These are phyloP conservation scores for Syncephalastrum racemosum DNA, from an alignment of 371 early-diverging fungal species.

Conservation along the genomic window DNA sequence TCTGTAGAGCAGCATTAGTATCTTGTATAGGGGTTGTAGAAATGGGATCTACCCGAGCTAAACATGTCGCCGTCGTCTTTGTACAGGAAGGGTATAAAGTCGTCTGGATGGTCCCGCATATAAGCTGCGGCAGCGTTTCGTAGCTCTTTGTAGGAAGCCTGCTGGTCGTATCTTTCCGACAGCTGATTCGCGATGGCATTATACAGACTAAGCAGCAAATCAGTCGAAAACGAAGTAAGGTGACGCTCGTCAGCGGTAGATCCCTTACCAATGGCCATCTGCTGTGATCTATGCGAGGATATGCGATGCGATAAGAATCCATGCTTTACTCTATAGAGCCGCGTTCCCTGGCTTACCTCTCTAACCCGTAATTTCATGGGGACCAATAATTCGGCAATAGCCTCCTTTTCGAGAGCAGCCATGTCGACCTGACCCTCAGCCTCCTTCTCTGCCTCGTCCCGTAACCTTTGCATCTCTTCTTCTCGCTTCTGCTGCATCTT, in stretches of 20 bases:
- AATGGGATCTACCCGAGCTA: constrained; percentile 39
- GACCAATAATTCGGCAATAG: constrained; percentile 56
- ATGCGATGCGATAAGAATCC: no score
- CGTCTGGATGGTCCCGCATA: constrained; percentile 78
- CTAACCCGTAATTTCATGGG: constrained; percentile 47
- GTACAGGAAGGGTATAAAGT: constrained; percentile 87
- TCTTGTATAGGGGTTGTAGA: neutral
- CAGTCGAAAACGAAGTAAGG: neutral
- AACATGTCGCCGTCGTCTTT: constrained; percentile 78
- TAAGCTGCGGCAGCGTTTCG: constrained; percentile 74
- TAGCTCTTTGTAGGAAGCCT: constrained; percentile 55
- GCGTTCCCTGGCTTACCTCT: constrained; percentile 30
- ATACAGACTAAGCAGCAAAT: constrained; percentile 64
- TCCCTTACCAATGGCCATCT: constrained; percentile 81
- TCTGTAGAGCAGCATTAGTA: constrained; percentile 25
- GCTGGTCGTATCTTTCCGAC: constrained; percentile 44
- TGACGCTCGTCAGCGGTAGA: neutral
- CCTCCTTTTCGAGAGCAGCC: constrained; percentile 70
- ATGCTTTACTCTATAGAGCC: neutral
- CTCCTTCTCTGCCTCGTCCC: constrained; percentile 79
- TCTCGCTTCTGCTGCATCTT: constrained; percentile 71
- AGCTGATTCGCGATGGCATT: constrained; percentile 88
- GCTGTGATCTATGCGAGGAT: constrained; percentile 55
- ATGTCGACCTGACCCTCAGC: constrained; percentile 75
- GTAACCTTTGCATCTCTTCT: constrained; percentile 73